Percentiles rank a stretch among this genome's conserved stretches.
Conservation (phyloP, 148 eudicot genomes). For the Cornus florida region DNA sequence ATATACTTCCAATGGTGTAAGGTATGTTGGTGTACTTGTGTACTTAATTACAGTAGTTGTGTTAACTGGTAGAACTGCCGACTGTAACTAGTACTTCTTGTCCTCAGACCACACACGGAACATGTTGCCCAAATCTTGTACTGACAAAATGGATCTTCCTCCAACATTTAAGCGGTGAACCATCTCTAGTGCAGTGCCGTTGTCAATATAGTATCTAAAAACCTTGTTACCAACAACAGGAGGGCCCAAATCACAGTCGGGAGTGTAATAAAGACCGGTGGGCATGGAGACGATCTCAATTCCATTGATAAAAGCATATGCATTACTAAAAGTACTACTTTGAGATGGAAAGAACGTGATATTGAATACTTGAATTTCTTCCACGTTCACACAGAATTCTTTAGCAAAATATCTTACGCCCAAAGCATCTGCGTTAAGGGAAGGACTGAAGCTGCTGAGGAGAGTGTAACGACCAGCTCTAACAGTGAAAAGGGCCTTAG, state of each 20-base stretch:
- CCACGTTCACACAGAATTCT: slow-evolving; percentile 24
- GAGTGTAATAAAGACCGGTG: slow-evolving; percentile 26
- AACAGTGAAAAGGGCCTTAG: slow-evolving; percentile 24
- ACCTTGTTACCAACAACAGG: slow-evolving; percentile 16
- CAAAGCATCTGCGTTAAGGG: slow-evolving; percentile 17
- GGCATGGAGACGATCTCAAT: slow-evolving; percentile 51
- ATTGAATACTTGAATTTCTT: neutral
- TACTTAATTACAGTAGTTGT: slow-evolving; percentile 13
- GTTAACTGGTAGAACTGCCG: neutral
- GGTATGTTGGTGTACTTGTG: slow-evolving; percentile 6
- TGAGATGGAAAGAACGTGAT: slow-evolving; percentile 30
- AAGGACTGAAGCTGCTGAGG: slow-evolving; percentile 42
- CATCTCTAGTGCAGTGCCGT: slow-evolving; percentile 35
- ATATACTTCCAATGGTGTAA: slow-evolving; percentile 34
- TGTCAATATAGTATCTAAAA: neutral
- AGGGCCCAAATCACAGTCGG: neutral
- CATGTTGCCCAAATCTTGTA: slow-evolving; percentile 18
- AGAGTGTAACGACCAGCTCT: slow-evolving; percentile 38
- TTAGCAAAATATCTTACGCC: neutral
- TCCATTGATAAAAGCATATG: slow-evolving; percentile 45
- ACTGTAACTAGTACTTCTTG: neutral
- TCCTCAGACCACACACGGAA: slow-evolving; percentile 30
- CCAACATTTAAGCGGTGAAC: slow-evolving; percentile 33
- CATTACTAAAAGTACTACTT: neutral
- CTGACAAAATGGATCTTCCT: slow-evolving; percentile 9